Conservation (phyloP, 108 stramenopile species). For the Schizochytrium sp. region DNA sequence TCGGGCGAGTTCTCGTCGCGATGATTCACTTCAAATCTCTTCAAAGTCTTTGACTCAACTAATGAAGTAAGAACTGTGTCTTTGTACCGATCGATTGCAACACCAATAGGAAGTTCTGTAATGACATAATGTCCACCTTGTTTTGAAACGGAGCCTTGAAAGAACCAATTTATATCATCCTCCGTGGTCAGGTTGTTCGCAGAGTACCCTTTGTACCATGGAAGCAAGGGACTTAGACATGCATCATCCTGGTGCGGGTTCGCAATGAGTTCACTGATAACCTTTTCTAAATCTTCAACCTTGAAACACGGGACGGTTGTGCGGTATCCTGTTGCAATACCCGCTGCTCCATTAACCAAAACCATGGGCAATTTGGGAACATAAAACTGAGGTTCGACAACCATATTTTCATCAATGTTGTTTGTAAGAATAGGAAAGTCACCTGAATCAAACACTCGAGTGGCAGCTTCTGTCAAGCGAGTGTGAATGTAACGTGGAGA, state of each 20-base stretch:
- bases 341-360: background rate
- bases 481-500: background rate
- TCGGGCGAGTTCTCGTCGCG: background rate
- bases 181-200: background rate
- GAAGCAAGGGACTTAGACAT: background rate
- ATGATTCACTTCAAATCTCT: background rate
- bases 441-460: background rate
- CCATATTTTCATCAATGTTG: background rate
- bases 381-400: conserved; percentile 9
- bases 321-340: background rate
- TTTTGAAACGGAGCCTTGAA: background rate
- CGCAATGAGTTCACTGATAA: too few species aligned
- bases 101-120: background rate
- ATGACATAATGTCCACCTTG: background rate
- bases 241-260: too few species aligned
- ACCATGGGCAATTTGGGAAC: background rate
- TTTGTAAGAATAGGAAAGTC: background rate
- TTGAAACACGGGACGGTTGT: background rate
- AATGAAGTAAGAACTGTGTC: background rate
- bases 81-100: background rate
- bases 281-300: background rate
- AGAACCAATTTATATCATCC: background rate
- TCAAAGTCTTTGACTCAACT: background rate
- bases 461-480: background rate
- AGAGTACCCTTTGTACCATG: background rate